These are phyloP conservation scores for Penicillium sp. DNA, from an alignment of 2,329 filamentous ascomycete genomes.

Conservation along the genomic window DNA sequence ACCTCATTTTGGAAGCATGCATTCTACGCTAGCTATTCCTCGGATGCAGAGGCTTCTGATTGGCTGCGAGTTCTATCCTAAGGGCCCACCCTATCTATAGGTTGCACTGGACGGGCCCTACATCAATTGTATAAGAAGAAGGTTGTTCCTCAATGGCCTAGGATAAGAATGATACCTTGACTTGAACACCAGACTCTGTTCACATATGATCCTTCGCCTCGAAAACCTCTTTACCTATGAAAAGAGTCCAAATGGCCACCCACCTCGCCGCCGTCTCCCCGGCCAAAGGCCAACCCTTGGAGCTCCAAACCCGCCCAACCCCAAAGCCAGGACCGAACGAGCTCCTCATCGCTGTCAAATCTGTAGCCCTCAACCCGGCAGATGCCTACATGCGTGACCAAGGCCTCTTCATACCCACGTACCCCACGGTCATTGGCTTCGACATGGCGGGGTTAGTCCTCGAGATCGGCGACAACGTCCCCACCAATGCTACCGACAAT, in stretches of 20 bases:
- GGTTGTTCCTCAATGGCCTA: background rate
- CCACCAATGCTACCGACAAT: slow-evolving; percentile 16
- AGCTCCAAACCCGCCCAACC: slow-evolving; percentile 39
- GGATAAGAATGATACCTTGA: background rate
- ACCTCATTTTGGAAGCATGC: slow-evolving; percentile 4
- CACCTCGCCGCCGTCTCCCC: slow-evolving; percentile 42
- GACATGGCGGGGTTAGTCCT: slow-evolving; percentile 46
- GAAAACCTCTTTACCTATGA: background rate
- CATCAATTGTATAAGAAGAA: slow-evolving; percentile 5
- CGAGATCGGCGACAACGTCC: slow-evolving; percentile 40
- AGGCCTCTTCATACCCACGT: slow-evolving; percentile 41
- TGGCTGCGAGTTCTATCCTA: slow-evolving; percentile 13
- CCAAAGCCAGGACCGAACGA: slow-evolving; percentile 47
- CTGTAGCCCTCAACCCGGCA: slow-evolving; percentile 49
- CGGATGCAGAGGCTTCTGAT: slow-evolving; percentile 21
- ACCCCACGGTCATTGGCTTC: slow-evolving; percentile 39
- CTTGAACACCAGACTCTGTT: background rate
- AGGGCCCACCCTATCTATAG: background rate
- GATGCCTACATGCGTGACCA: slow-evolving; percentile 43
- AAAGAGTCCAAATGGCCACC: slow-evolving; percentile 26
- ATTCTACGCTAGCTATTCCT: slow-evolving; percentile 18
- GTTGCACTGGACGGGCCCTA: background rate
- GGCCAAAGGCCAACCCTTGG: slow-evolving; percentile 37
- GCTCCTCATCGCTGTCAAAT: slow-evolving; percentile 47
- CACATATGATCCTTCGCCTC: background rate